A percentile compares a stretch with the other conserved stretches of the same genome.
Evolutionary conservation across 257 asterid genomes (phyloP).

Genomic region (Knoxia roxburghii): DNA sequence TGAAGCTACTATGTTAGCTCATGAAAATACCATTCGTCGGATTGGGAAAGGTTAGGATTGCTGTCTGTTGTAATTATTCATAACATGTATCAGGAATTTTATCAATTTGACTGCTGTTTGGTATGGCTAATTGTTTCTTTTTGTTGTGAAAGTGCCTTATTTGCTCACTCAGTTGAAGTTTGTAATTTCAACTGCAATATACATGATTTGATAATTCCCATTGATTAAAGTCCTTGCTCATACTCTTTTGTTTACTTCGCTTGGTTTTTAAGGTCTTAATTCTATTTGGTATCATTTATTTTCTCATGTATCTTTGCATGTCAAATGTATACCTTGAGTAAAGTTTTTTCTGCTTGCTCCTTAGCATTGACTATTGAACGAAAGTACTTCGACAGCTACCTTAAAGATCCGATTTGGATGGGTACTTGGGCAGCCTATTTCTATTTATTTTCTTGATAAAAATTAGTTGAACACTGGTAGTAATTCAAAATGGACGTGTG

Average conservation of each 20-base stretch:
- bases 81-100: background rate
- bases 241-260: background rate
- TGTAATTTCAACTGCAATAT: background rate
- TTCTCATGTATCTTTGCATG: background rate
- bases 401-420: background rate
- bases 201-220: background rate
- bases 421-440: background rate
- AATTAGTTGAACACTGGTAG: no score
- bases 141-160: background rate
- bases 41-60: slow-evolving; percentile 56
- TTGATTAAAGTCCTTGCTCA: background rate
- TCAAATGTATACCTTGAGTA: background rate
- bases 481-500: background rate
- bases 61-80: background rate
- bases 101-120: background rate
- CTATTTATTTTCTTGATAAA: background rate
- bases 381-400: background rate
- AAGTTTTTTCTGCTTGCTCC: background rate
- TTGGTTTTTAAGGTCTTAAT: background rate
- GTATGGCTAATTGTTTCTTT: background rate
- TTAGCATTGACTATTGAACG: background rate
- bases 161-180: background rate
- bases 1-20: slow-evolving; percentile 76
- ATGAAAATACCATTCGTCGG: slow-evolving; percentile 60
- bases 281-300: background rate